Evolutionary conservation across 352 stramenopile genomes (phyloP).

Genomic region (Pythium brassicae): DNA sequence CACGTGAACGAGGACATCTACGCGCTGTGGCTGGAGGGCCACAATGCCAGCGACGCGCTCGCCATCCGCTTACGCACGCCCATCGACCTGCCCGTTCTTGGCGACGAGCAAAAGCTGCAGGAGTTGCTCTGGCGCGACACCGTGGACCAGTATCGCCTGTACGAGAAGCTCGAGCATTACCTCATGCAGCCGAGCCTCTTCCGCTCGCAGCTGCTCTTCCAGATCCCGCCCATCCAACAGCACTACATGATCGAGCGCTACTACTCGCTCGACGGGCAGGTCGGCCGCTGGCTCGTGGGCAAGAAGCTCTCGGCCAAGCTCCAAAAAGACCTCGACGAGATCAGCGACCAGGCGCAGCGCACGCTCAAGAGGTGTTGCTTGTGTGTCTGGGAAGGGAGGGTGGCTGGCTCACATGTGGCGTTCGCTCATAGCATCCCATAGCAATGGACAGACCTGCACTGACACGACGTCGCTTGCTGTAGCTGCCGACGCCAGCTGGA

Average conservation of each 20-base stretch:
- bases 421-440: no score
- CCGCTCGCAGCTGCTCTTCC: slow-evolving; percentile 74
- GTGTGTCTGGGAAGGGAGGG: no score
- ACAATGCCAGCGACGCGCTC: slow-evolving; percentile 57
- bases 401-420: no score
- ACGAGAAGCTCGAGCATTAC: slow-evolving; percentile 82
- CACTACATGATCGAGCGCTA: slow-evolving; percentile 82
- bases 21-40: slow-evolving; percentile 71
- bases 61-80: slow-evolving; percentile 43
- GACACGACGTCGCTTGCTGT: not conserved
- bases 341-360: slow-evolving; percentile 57
- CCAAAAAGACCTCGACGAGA: slow-evolving; percentile 84
- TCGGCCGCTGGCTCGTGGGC: slow-evolving; percentile 71
- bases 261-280: slow-evolving; percentile 65
- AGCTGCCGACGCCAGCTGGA: slow-evolving; percentile 76
- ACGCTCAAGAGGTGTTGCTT: slow-evolving; percentile 47
- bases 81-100: slow-evolving; percentile 41
- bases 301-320: slow-evolving; percentile 79
- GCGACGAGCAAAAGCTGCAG: slow-evolving; percentile 45
- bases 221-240: slow-evolving; percentile 73
- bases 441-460: no score
- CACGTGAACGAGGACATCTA: slow-evolving; percentile 77
- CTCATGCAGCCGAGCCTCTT: slow-evolving; percentile 77
- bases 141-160: slow-evolving; percentile 81
- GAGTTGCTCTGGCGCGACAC: slow-evolving; percentile 77